Percentiles rank a stretch among this genome's conserved stretches.
phyloP scores from a whole-genome alignment of 73 alveolate species.

The Paramecium pentaurelia region DNA sequence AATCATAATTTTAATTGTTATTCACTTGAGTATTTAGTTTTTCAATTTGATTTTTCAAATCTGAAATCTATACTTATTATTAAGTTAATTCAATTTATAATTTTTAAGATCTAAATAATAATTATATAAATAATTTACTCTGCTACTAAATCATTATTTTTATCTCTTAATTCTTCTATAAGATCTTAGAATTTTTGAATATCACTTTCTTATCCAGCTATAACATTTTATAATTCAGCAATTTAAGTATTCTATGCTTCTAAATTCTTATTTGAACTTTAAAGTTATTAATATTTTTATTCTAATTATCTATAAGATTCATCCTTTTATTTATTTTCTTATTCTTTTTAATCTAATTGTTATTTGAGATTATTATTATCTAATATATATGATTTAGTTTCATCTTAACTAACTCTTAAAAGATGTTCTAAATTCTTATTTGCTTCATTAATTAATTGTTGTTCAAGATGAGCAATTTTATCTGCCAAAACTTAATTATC shows the following conservation, averaged over 20 bases:
- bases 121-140: background rate
- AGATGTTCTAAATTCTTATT: background rate
- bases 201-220: background rate
- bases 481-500: background rate
- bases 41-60: background rate
- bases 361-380: background rate
- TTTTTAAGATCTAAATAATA: background rate
- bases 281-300: background rate
- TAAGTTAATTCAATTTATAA: background rate
- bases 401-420: background rate
- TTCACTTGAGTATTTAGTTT: background rate
- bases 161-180: background rate
- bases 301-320: background rate
- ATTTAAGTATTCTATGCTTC: background rate
- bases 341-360: background rate
- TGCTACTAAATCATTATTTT: background rate
- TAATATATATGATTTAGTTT: background rate
- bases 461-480: background rate
- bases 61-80: background rate
- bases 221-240: background rate
- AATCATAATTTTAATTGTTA: background rate
- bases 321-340: background rate
- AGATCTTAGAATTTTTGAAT: background rate
- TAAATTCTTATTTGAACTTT: background rate
- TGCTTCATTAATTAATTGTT: background rate